These are phyloP conservation scores for Entamoeba invadens DNA, from an alignment of 208 protist genomes.

Conservation along the genomic window DNA sequence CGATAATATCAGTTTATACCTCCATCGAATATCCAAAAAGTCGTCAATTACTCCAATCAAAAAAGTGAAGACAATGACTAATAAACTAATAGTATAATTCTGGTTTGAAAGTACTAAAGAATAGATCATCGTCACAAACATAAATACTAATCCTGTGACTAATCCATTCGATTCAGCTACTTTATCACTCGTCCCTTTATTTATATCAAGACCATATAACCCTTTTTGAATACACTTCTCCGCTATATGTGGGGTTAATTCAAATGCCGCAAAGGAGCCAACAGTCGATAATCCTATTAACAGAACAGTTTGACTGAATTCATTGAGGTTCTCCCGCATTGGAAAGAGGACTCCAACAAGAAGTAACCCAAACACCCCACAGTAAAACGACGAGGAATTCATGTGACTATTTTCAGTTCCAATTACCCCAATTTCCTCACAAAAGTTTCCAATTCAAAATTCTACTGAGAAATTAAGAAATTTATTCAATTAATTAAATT, in stretches of 20 bases:
- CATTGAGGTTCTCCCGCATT: background rate
- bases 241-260: background rate
- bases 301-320: background rate
- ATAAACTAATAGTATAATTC: slow-evolving; percentile 46
- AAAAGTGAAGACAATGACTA: slow-evolving; percentile 82
- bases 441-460: no score
- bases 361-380: background rate
- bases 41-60: slow-evolving; percentile 97
- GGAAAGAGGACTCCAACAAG: background rate
- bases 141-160: background rate
- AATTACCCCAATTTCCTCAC: no score
- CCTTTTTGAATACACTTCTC: background rate
- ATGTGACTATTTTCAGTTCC: no score
- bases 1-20: slow-evolving; percentile 84
- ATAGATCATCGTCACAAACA: background rate
- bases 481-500: no score
- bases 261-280: background rate
- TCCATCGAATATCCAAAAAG: slow-evolving; percentile 79
- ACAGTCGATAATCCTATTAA: background rate
- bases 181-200: background rate
- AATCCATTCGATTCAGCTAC: background rate
- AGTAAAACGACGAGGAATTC: background rate
- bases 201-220: slow-evolving; percentile 3
- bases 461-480: no score
- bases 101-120: background rate